phyloP scores from a whole-genome alignment of 2,329 filamentous ascomycete species.

The Teratosphaeria zuluensis region DNA sequence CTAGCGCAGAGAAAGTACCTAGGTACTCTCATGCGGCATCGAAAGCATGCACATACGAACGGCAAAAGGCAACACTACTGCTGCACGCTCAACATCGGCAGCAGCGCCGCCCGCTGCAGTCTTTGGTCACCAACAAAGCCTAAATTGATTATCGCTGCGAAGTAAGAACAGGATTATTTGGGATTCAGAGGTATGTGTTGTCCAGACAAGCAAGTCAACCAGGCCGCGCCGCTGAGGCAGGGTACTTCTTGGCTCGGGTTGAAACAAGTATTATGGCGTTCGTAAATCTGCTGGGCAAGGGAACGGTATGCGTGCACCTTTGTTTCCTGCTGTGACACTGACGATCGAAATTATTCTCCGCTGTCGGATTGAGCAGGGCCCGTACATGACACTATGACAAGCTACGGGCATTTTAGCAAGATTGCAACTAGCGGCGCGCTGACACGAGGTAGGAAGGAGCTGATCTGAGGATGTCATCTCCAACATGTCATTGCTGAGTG shows the following conservation, averaged over 20 bases:
- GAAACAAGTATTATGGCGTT: not conserved
- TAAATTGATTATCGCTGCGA: not conserved
- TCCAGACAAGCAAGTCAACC: not conserved
- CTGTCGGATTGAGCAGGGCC: not conserved
- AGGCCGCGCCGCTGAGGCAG: not conserved
- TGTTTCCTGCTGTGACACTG: not conserved
- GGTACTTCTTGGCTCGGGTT: not conserved
- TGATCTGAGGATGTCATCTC: too few relatives aligned
- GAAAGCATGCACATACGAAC: too few relatives aligned
- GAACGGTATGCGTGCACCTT: too few relatives aligned
- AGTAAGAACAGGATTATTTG: not conserved
- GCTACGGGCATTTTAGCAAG: too few relatives aligned
- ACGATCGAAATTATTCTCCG: not conserved
- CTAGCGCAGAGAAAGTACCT: not conserved
- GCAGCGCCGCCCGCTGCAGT: not conserved
- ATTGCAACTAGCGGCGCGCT: too few relatives aligned
- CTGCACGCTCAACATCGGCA: not conserved
- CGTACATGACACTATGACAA: too few relatives aligned
- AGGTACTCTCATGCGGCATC: not conserved
- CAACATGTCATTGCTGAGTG: too few relatives aligned
- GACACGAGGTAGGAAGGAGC: too few relatives aligned
- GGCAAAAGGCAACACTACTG: not conserved
- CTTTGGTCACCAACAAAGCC: not conserved
- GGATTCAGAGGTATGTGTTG: not conserved
- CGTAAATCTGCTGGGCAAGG: not conserved